phyloP scores from a whole-genome alignment of 371 early-diverging fungal species.

The Rhizomucor miehei region DNA sequence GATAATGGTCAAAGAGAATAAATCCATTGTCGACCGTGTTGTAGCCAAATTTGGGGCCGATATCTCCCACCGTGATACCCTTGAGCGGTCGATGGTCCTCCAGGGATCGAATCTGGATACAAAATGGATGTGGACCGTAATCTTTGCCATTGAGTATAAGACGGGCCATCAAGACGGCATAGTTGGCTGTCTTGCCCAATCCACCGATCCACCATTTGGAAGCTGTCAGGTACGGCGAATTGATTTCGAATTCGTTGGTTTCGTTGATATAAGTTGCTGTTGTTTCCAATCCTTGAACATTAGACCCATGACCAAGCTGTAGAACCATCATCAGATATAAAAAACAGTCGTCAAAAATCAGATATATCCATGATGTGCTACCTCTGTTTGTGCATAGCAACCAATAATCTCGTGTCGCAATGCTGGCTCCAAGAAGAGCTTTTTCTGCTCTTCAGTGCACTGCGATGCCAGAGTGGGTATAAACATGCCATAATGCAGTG shows the following conservation, averaged over 20 bases:
- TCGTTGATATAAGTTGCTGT: conserved; percentile 81
- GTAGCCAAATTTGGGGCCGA: conserved; percentile 88
- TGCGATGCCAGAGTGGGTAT: conserved; percentile 75
- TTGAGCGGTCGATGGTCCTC: conserved; percentile 70
- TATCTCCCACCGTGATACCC: conserved; percentile 85
- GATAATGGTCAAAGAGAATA: conserved; percentile 71
- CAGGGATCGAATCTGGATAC: conserved; percentile 80
- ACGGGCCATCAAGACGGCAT: conserved; percentile 86
- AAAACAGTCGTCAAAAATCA: not conserved
- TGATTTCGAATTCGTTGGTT: conserved; percentile 81
- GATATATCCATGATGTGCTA: conserved; percentile 5
- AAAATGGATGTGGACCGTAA: conserved; percentile 81
- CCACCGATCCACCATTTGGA: conserved; percentile 94
- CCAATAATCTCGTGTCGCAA: conserved; percentile 75
- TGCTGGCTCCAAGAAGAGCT: conserved; percentile 72
- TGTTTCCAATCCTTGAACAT: conserved; percentile 87
- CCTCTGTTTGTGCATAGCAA: conserved; percentile 83
- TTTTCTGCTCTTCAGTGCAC: conserved; percentile 75
- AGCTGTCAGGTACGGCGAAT: conserved; percentile 79
- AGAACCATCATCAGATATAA: not conserved
- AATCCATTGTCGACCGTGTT: conserved; percentile 85
- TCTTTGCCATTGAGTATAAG: conserved; percentile 75
- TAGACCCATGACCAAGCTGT: conserved; percentile 72
- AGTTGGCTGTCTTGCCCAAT: conserved; percentile 63
- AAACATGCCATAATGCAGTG: conserved; percentile 69